Base-by-base conservation (phyloP, 768 basidiomycete genomes). In the Pulveroboletus sp. region DNA sequence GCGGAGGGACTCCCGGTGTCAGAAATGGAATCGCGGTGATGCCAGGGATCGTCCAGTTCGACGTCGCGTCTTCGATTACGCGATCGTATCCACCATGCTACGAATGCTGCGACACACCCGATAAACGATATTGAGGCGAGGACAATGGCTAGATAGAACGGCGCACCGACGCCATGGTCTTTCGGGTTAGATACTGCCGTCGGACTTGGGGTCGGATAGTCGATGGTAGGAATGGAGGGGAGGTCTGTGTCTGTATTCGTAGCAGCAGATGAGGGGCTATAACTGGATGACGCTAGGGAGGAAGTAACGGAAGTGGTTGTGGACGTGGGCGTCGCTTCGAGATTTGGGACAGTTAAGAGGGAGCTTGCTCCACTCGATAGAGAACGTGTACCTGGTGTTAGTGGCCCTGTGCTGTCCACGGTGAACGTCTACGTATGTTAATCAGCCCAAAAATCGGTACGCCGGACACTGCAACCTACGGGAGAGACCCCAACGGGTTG, bases 121-220 rank as follows among this genome's bases (percentile, higher is more conserved):
- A 79, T 53, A 31, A 73, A 68, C 15, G 72, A 69, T 50, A 83
- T 70, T 0, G 65, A 64, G 30, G 76, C 80, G 4, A 82, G 65
- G n/a, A 71, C 68, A 45, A 82, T 71, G 24, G 70, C 77, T 5
- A 79, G 57, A 55, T 81, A 81, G 57, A 79, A 73, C 33, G 76
- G 72, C 1, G 76, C 63, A 3, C 64, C 64, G 9, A 59, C 52
- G 6, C 61, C 61, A 13, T 58, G 61, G 36, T 54, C 59, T n/a
- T 14, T 51, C 6, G 67, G 49, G 14, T 52, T 26, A 5, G 62
- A 47, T 18, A 42, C 58, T 14, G 63, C 36, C 5, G 67, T 57
- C 2, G 63, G 60, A 36, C 27, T 56, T n/a, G 65, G 60, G 6
- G 60, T 48, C 17, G 67, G 58, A 30, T 53, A 61, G 38, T 45